Evolutionary conservation across 2,329 filamentous ascomycete species (phyloP), one percentile per base, ranked within the genome.

Genomic region (Triangularia setosa): DNA sequence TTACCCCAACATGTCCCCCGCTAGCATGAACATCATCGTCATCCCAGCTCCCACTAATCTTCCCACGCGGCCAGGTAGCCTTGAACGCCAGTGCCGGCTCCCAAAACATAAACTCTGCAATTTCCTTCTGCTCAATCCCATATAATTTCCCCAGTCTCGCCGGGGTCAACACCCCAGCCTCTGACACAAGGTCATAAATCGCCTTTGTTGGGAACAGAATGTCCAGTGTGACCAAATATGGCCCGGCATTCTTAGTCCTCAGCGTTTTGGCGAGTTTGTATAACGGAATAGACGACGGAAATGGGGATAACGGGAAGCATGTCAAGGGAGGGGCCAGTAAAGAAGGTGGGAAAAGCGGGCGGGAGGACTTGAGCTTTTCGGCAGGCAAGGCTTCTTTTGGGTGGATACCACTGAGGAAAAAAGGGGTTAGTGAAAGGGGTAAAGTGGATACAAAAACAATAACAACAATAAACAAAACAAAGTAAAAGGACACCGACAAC

Each of bases 151-250:
- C 70, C 0, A 82, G 72, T 0, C 75, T 71, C n/a, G 75, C 69
- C 3, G 71, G 64, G 24, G 73, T 74, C 1, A 83, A 70, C 0
- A 80, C 18, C 18, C 74, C 72, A 0, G 78, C 16, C 3, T 28
- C 11, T 12, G 35, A 30, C 0, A 67, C 62, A n/a, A 27, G 24
- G 72, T 0, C 69, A 63, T 79, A 84, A 0, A 71, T 69, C 0
- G 69, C 69, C 11, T 68, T 61, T 0, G 74, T 71, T 0, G 71
- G 71, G 68, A 85, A 85, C 60, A 85, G 80, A 35, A 82, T 75
- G 62, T 85, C 83, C 25, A 84, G 76, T 0, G 82, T 84, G 27
- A 84, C 74, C 65, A 84, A 81, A 64, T 77, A 85, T 0, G 82
- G 81, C 0, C 82, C 82, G 0, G 81, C 74, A 54, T 83, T 84